These are phyloP conservation scores for Erodium chrysanthum DNA, from an alignment of 441 rosid genomes.

Conservation along the genomic window DNA sequence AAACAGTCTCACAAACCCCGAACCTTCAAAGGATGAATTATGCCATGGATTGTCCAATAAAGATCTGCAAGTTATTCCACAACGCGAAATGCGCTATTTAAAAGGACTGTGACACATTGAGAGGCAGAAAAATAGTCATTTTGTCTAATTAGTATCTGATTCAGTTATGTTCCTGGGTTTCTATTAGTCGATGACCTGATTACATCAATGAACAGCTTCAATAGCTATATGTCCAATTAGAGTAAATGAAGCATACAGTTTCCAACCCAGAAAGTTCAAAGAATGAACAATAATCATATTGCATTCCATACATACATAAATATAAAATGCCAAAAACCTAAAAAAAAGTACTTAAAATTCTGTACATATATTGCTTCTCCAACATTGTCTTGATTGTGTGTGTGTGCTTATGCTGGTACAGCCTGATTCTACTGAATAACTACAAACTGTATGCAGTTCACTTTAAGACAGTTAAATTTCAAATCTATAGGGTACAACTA, in stretches of 20 bases:
- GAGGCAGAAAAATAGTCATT: not conserved
- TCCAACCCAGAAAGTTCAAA: not conserved
- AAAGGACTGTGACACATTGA: not conserved
- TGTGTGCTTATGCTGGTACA: not conserved
- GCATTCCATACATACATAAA: not conserved
- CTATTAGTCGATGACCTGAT: not conserved
- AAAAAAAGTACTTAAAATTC: not conserved
- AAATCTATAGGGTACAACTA: no score
- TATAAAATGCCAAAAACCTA: not conserved
- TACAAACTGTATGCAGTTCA: no score
- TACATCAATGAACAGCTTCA: no score
- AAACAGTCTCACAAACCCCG: slow-evolving; percentile 91
- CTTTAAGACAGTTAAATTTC: no score
- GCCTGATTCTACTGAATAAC: slow-evolving; percentile 1
- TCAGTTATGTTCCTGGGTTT: not conserved
- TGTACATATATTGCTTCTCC: not conserved
- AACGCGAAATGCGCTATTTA: slow-evolving; percentile 12
- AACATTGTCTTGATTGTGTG: not conserved
- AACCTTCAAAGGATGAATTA: slow-evolving; percentile 90
- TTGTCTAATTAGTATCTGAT: slow-evolving; percentile 1
- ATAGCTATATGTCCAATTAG: not conserved
- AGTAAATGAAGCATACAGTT: not conserved
- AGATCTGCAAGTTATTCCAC: slow-evolving; percentile 41
- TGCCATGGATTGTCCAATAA: slow-evolving; percentile 98
- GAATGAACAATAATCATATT: not conserved